phyloP scores from a whole-genome alignment of 192 early-diverging fungal genomes.

The Umbelopsis sp. region DNA sequence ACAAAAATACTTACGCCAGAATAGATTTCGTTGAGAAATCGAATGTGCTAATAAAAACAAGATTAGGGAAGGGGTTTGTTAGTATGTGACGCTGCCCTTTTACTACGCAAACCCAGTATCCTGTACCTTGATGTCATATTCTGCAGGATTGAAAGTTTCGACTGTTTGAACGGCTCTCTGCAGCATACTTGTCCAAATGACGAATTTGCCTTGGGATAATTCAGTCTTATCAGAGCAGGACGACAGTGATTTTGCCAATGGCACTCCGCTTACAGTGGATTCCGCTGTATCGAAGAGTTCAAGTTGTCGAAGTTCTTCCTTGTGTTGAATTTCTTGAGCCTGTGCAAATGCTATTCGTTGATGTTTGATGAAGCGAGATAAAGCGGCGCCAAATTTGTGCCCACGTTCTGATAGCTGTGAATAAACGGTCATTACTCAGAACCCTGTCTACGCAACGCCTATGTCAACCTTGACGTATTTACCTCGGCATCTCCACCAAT shows the following conservation, averaged over 20 bases:
- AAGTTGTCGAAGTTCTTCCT: constrained; percentile 37
- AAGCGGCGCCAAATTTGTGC: constrained; percentile 68
- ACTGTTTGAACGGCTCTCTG: constrained; percentile 83
- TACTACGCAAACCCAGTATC: neutral
- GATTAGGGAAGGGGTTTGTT: neutral
- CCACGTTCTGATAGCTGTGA: constrained; percentile 76
- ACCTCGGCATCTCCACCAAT: constrained; percentile 65
- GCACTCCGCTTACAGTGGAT: neutral
- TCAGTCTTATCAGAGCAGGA: neutral
- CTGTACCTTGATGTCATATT: constrained; percentile 70
- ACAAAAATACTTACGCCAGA: constrained; percentile 54
- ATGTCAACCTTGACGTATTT: no score
- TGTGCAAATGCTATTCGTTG: constrained; percentile 53
- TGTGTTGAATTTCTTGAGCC: constrained; percentile 24
- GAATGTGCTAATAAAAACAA: constrained; percentile 50
- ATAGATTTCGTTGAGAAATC: constrained; percentile 92
- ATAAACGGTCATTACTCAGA: neutral
- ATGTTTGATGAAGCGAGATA: constrained; percentile 74
- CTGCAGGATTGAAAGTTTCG: constrained; percentile 75
- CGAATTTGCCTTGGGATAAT: constrained; percentile 22
- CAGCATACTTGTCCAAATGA: constrained; percentile 90
- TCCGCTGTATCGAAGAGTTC: constrained; percentile 33
- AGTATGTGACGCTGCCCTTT: neutral
- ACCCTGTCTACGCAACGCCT: no score
- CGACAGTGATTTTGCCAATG: neutral